A percentile compares a stretch with the other conserved stretches of the same genome.
phyloP scores from a whole-genome alignment of 164 flowering plant species.

The Vitis riparia region DNA sequence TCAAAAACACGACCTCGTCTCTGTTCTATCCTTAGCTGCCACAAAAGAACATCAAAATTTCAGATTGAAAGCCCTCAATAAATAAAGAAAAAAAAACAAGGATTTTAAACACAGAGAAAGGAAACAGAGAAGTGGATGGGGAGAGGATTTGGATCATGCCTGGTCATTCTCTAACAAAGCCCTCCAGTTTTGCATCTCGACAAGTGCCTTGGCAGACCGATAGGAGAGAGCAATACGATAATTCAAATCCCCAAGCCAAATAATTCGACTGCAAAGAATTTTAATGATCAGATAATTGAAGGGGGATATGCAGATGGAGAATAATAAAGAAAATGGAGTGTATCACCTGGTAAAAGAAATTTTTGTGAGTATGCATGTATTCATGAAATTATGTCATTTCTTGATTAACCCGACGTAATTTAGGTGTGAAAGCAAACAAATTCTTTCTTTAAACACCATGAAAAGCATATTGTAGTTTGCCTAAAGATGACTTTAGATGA shows the following conservation, averaged over 20 bases:
- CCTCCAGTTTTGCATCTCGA: conserved; percentile 93
- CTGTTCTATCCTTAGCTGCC: conserved; percentile 80
- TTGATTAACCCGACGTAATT: neutral
- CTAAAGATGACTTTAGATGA: too few species aligned
- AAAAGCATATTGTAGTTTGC: too few species aligned
- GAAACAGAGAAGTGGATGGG: neutral
- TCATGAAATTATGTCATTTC: neutral
- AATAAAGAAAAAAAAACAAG: conserved; percentile 1
- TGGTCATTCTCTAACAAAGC: conserved; percentile 82
- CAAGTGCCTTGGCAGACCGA: conserved; percentile 84
- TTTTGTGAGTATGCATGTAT: neutral
- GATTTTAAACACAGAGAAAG: neutral
- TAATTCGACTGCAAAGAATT: conserved; percentile 43
- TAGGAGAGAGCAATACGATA: conserved; percentile 75
- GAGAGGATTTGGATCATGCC: conserved; percentile 34
- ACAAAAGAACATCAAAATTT: conserved; percentile 9
- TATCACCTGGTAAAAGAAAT: neutral
- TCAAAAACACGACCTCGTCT: conserved; percentile 69
- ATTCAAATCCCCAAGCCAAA: conserved; percentile 78
- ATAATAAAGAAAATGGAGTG: neutral
- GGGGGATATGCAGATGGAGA: neutral
- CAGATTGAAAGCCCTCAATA: conserved; percentile 10
- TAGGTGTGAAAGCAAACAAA: neutral
- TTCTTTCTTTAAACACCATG: too few species aligned
- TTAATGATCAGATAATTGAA: too few species aligned